Percentiles rank a stretch among this genome's conserved stretches.
Conservation (phyloP, 2,329 filamentous ascomycete genomes). For the Trichoderma sp. region DNA sequence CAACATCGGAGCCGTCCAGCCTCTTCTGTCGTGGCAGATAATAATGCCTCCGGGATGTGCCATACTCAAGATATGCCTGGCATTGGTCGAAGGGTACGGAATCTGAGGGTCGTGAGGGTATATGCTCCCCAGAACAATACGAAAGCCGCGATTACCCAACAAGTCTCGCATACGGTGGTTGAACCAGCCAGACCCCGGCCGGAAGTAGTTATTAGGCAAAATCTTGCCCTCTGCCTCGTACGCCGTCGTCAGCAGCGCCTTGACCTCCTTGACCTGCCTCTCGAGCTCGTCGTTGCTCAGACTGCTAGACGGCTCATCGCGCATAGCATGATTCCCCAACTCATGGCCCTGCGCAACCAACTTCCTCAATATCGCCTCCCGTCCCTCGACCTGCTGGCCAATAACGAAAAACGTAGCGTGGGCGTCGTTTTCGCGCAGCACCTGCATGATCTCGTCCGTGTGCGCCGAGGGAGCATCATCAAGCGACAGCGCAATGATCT, state of each 20-base stretch:
- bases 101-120: slow-evolving; percentile 95
- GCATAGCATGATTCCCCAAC: slow-evolving; percentile 87
- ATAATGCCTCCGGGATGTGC: slow-evolving; percentile 74
- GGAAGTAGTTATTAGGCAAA: slow-evolving; percentile 67
- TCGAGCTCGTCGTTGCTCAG: slow-evolving; percentile 61
- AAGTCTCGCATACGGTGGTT: slow-evolving; percentile 66
- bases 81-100: slow-evolving; percentile 67
- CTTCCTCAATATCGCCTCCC: slow-evolving; percentile 55
- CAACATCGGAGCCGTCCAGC: slow-evolving; percentile 84
- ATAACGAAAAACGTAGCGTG: slow-evolving; percentile 89
- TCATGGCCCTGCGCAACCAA: slow-evolving; percentile 67
- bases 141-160: slow-evolving; percentile 63
- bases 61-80: slow-evolving; percentile 79
- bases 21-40: slow-evolving; percentile 80
- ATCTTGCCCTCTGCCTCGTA: slow-evolving; percentile 50
- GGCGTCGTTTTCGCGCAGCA: slow-evolving; percentile 66
- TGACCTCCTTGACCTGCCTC: slow-evolving; percentile 65
- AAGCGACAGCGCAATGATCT: slow-evolving; percentile 78
- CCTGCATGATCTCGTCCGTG: slow-evolving; percentile 68
- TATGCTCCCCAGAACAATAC: slow-evolving; percentile 76
- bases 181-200: slow-evolving; percentile 85
- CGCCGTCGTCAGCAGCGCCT: slow-evolving; percentile 57
- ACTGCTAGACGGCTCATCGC: slow-evolving; percentile 72
- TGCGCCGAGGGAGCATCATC: slow-evolving; percentile 80
- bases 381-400: slow-evolving; percentile 68